Evolutionary conservation across 78 protist species (phyloP), one percentile per base, ranked within the genome.

Genomic region (Ministeria vibrans): DNA sequence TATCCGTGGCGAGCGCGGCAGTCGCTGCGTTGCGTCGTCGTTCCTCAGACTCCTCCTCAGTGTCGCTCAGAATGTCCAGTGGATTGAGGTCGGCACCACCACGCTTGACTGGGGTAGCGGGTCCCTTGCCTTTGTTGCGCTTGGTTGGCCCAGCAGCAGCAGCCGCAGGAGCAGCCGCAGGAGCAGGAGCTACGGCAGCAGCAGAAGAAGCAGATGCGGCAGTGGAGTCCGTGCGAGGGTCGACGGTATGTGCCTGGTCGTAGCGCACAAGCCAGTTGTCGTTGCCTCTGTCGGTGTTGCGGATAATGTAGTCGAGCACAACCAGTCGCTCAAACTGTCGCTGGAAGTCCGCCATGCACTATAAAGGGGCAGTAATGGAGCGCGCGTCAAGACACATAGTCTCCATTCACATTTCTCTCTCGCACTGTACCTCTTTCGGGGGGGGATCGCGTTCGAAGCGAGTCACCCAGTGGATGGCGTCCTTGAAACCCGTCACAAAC

Each of bases 201-300:
- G 18, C 11, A 18, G 59, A 51, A 51, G 59, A 51, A 51, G 59
- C n/a, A 51, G 59, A 18, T 18, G 18, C 59, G 59, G 18, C 59
- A 51, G 59, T 51, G 59, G n/a, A 18, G 59, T 20, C 11, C 18
- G 59, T 20, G 59, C 59, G 18, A 51, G 59, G n/a, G 59, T 11
- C 59, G n/a, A 51, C 11, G 59, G 11, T 18, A 20, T 18, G 59
- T 11, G 18, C 22, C 66, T 11, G 34, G 66, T 61, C 66, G 22
- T 61, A 61, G 15, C 28, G 15, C 22, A 77, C n/a, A 30, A 83
- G 78, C 87, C 87, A 83, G 41, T 83, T 83, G 78, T 83, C 87
- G 39, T 45, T 69, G 59, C 81, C 81, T 1, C 87, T 69, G 55
- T 83, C 83, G 25, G 87, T 83, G 73, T 83, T 83, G 27, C 87